Base-by-base conservation (phyloP, 768 basidiomycete genomes). In the Royoungia palumana region DNA sequence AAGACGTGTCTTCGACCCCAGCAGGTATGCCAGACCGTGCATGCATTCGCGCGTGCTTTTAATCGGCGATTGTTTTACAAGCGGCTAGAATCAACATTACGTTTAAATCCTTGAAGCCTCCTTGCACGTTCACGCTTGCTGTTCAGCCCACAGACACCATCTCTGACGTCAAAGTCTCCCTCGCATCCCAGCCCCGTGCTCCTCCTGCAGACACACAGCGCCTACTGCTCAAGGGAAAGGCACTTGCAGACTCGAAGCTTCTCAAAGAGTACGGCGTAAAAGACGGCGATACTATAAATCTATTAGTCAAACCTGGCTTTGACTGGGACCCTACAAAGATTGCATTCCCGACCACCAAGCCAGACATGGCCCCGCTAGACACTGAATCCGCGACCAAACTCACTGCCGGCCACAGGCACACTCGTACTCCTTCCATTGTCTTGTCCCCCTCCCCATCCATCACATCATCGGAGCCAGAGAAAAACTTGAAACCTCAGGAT, bases 141-240 rank as follows among this genome's bases (percentile, higher is more conserved):
- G 79, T 90, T 12, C 81, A 84, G 41, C 79, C 82, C 30, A 86
- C 91, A n/a, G 91, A 96, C 65, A 80, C 92, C 43, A 81, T 99
- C 69, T 70, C 79, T 35, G 66, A 81, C 38, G 81, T 97, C 66
- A 99, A 98, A 68, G 62, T 76, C 2, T 82, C 81, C 53, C 82
- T 98, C 49, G 79, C 85, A 13, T 62, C 80, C 1, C 73, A 83
- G 56, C 72, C 82, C 24, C 71, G 73, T 41, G 89, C 90, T 0
- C 94, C 94, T 0, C 80, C 87, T 9, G 79, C 83, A 38, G 85
- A 91, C 63, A 75, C 78, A 25, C 94, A 96, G 67, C 76, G 96
- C 4, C 79, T 97, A 14, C 74, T 99, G 11, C 75, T 96, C 45
- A 97, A 94, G 70, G 96, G 96, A 48, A 99, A 99, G 67, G 93